Conservation (phyloP, 176 grass and related monocot genomes). For the Poa pratensis region DNA sequence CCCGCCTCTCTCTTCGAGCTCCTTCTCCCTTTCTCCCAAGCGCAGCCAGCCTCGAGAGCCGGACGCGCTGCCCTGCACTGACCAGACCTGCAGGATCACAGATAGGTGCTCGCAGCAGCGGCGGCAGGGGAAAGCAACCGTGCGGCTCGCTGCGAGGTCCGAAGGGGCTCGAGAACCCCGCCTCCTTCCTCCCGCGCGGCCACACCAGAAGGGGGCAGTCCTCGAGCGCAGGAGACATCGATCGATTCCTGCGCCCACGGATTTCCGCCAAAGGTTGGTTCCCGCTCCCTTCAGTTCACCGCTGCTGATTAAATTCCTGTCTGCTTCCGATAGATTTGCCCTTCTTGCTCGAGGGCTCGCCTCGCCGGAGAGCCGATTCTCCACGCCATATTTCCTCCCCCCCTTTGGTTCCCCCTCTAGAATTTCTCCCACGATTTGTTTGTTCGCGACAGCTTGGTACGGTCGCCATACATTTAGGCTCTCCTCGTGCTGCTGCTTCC, state of each 20-base stretch:
- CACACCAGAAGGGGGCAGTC: neutral
- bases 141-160: neutral
- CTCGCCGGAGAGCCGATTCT: neutral
- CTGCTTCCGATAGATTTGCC: neutral
- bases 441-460: neutral
- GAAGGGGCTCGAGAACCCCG: neutral
- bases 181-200: neutral
- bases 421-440: neutral
- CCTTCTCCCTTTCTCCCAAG: neutral
- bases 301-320: neutral
- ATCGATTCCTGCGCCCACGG: slow-evolving; percentile 7
- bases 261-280: slow-evolving; percentile 41
- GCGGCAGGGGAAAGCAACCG: neutral
- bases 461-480: neutral
- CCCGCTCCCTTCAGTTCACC: neutral
- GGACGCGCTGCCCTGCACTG: neutral
- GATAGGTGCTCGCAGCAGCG: neutral
- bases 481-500: neutral
- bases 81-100: neutral
- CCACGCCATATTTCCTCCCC: too few relatives aligned
- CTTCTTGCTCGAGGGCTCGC: neutral
- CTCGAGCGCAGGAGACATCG: neutral
- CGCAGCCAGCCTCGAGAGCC: neutral
- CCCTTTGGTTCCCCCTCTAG: neutral
- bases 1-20: neutral